Base-by-base conservation (phyloP, 306 rosid species). In the Begonia fuchsioides region DNA sequence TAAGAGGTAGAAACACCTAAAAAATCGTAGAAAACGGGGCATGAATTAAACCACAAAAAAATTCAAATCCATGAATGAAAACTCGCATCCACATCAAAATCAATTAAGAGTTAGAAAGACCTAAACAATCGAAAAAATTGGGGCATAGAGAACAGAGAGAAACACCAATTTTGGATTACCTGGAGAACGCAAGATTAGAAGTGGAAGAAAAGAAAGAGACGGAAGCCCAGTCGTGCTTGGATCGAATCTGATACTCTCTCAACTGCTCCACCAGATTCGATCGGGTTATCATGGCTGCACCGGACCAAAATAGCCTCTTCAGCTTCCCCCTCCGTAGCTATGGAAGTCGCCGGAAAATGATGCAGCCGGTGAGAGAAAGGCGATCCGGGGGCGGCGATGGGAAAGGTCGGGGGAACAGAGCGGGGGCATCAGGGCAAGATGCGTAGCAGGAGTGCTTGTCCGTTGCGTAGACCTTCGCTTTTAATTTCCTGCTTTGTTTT, bases 201-300 rank as follows among this genome's bases (percentile, higher is more conserved):
- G 94, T 77, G 46, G 94, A 85, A 26, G 98, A 81, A 83, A 92
- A 82, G 83, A 92, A 92, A 62, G 96, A 92, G 73, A 85, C 72
- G 67, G 96, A 82, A 39, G 98, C 93, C 98, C 96, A 85, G 15
- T 92, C 96, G 61, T 81, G 94, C 64, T 92, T 92, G 57, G n/a
- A n/a, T n/a, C n/a, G n/a, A n/a, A n/a, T n/a, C n/a, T n/a, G n/a
- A n/a, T n/a, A n/a, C n/a, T n/a, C n/a, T n/a, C n/a, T n/a, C n/a
- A n/a, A n/a, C n/a, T n/a, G n/a, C n/a, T n/a, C n/a, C n/a, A n/a
- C n/a, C n/a, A n/a, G n/a, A n/a, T n/a, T n/a, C n/a, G n/a, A n/a
- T n/a, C n/a, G n/a, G n/a, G n/a, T n/a, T n/a, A 92, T 92, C 98
- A 92, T 90, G 57, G 62, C 71, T 17, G 38, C 13, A 39, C 47